Conservation (phyloP, 2,329 filamentous ascomycete genomes). For the Neocatenulostroma microsporum region DNA sequence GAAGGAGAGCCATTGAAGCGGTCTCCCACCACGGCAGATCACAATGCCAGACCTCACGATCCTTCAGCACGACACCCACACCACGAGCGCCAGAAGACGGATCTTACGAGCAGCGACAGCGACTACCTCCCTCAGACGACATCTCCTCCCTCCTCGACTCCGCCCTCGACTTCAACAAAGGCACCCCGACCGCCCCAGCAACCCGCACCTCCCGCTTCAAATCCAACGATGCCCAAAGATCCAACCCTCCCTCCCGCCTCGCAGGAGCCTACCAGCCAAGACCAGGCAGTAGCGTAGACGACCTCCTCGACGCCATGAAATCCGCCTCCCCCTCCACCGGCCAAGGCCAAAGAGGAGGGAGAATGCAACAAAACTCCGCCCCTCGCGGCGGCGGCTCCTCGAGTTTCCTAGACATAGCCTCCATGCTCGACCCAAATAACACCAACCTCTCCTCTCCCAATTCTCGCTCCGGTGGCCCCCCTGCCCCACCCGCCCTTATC, state of each 20-base stretch:
- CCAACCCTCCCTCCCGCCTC: conserved; percentile 11
- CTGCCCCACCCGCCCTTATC: not conserved
- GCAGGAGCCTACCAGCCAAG: conserved; percentile 4
- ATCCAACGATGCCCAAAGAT: conserved; percentile 18
- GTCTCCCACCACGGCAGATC: conserved; percentile 3
- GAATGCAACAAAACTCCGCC: too few species aligned
- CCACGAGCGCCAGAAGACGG: conserved; percentile 1
- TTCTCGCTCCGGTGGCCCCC: not conserved
- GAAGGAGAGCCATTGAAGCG: not conserved
- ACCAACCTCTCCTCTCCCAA: not conserved
- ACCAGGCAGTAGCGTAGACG: conserved; percentile 10
- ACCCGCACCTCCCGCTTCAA: conserved; percentile 23
- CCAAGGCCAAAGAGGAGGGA: too few species aligned
- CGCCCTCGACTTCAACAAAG: conserved; percentile 24
- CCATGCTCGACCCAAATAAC: conserved; percentile 11
- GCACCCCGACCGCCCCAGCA: conserved; percentile 17
- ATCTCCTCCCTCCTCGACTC: conserved; percentile 23
- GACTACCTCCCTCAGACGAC: conserved; percentile 13
- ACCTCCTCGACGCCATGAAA: conserved; percentile 7
- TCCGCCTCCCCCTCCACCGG: not conserved
- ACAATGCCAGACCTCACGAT: not conserved
- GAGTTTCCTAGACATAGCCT: conserved; percentile 4
- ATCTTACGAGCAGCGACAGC: conserved; percentile 17
- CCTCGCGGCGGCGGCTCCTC: not conserved
- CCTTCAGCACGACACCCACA: conserved; percentile 3